phyloP scores from a whole-genome alignment of 495 filamentous ascomycete genomes.

The Talaromyces trachyspermus region DNA sequence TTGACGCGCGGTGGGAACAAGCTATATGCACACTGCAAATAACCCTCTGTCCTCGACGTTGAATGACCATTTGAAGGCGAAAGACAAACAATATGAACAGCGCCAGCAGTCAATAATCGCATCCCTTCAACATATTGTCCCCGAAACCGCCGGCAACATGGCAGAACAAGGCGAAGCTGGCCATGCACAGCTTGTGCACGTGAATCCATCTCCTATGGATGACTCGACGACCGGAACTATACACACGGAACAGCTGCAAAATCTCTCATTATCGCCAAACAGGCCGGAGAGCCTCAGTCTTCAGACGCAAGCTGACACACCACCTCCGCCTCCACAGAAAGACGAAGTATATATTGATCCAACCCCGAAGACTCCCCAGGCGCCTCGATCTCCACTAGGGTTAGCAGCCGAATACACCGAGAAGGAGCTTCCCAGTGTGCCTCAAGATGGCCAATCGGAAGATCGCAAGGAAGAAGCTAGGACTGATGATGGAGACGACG shows the following conservation, averaged over 20 bases:
- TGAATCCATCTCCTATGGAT: conserved; percentile 5
- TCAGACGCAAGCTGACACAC: conserved; percentile 15
- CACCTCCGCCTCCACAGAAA: conserved; percentile 37
- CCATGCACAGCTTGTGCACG: conserved; percentile 1
- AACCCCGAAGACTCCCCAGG: conserved; percentile 50
- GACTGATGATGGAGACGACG: conserved; percentile 49
- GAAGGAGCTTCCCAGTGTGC: conserved; percentile 50
- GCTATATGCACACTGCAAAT: conserved; percentile 1
- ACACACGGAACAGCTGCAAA: conserved; percentile 20
- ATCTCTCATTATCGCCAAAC: conserved; percentile 27
- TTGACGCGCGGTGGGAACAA: not conserved
- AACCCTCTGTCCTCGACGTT: not conserved
- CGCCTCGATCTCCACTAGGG: conserved; percentile 43
- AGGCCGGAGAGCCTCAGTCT: conserved; percentile 11
- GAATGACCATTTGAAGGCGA: not conserved
- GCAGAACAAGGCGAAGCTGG: not conserved
- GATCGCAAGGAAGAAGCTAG: conserved; percentile 10
- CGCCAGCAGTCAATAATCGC: not conserved
- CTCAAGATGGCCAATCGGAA: conserved; percentile 41
- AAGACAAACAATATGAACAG: not conserved
- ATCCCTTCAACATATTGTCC: not conserved
- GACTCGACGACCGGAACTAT: not conserved
- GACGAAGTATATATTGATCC: conserved; percentile 56
- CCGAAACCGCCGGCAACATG: not conserved
- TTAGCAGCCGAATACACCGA: conserved; percentile 33